Base-by-base conservation (phyloP, 352 stramenopile genomes). In the Globisporangium canariense region DNA sequence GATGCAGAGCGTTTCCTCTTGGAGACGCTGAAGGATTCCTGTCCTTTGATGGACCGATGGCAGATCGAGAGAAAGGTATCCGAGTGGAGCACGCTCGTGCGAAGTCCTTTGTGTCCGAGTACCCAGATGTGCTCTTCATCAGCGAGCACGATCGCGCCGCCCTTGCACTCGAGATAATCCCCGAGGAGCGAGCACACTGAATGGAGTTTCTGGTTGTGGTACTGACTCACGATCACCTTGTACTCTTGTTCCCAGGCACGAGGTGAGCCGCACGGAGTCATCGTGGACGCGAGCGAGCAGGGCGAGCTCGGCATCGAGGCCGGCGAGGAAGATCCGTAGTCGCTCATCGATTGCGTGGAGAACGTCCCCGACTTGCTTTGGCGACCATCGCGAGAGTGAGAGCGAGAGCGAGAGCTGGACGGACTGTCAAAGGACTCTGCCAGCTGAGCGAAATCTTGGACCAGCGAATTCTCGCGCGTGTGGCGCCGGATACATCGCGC, bases 221-320 rank as follows among this genome's bases (percentile, higher is more conserved):
- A 86, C 64, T 92, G 83, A 60, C 81, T 92, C 49, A 89, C 79
- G 62, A 86, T 83, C 30, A 91, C 83, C 20, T 83, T 76, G 63
- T 80, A 86, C 40, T 81, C 68, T 1, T 56, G 62, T 10, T 68
- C 64, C 52, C 57, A 69, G 9, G 65, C 32, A 1, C 66, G 65
- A 2, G 73, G 69, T 4, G 75, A 80, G 34, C 52, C 41, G 14
- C 70, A 75, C 2, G 74, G 73, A 2, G 75, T 77, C 7, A 84
- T 69, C 2, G 71, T 72, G 22, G 77, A 79, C 5, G 66, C 73
- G 41, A 85, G 69, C 11, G 72, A 81, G 47, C 52, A 59, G 8
- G 56, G 36, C 28, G 66, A 71, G 4, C 22, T 25, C 1, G 64
- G 46, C 2, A 38, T 11, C 28, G 59, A 62, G 3, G 18, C 4